These are phyloP conservation scores for Thuja plicata DNA, from an alignment of 83 land plant species.

Conservation along the genomic window DNA sequence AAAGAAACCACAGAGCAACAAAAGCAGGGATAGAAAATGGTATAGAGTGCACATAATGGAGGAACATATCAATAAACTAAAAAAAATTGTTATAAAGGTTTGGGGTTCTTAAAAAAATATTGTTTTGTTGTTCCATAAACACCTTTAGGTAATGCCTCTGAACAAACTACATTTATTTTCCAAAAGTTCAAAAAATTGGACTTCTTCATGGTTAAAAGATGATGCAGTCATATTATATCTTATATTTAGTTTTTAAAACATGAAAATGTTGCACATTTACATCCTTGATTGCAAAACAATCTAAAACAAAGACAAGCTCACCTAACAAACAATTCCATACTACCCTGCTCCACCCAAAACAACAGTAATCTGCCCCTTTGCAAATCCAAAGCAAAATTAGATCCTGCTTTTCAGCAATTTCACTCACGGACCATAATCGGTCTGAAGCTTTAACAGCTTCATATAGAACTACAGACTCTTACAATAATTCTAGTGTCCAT, in stretches of 20 bases:
- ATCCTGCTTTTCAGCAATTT: not conserved
- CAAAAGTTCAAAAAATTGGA: not conserved
- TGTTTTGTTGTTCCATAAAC: not conserved
- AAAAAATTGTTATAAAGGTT: not conserved
- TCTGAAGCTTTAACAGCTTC: no score
- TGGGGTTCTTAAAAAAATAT: not conserved
- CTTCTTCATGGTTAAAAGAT: no score
- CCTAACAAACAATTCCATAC: not conserved
- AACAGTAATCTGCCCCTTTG: not conserved
- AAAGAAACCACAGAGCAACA: no score
- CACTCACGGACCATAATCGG: not conserved
- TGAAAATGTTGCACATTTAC: not conserved
- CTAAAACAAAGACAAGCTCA: not conserved
- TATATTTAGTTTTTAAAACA: no score
- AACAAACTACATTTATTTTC: not conserved
- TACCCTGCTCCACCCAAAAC: not conserved
- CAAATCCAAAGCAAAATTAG: not conserved
- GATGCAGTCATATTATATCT: no score
- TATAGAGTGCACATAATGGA: not conserved
- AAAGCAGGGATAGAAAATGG: not conserved
- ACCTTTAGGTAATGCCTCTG: not conserved
- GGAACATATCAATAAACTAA: not conserved
- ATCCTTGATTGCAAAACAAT: not conserved
- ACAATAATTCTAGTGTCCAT: no score
- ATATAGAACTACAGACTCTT: no score